Evolutionary conservation across 1,284 basidiomycete genomes (phyloP).

Genomic region (Moesziomyces sp.): DNA sequence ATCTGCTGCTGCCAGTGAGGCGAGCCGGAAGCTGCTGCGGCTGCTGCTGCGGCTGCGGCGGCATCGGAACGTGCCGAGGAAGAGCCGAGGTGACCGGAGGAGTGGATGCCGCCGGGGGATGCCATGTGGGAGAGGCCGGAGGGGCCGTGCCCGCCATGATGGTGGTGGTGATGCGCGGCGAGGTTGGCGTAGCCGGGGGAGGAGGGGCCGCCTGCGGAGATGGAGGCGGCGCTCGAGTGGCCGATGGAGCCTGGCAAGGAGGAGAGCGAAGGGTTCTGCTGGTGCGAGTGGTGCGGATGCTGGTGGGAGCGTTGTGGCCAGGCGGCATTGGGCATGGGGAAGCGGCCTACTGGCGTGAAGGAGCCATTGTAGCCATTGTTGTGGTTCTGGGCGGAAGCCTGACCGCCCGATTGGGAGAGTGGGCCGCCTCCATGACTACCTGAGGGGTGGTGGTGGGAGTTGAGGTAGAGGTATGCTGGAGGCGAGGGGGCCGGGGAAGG

Average conservation of each 20-base stretch:
- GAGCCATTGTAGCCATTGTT: slow-evolving; percentile 35
- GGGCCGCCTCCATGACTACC: slow-evolving; percentile 47
- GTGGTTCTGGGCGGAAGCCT: slow-evolving; percentile 24
- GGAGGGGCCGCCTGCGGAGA: slow-evolving; percentile 45
- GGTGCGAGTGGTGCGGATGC: slow-evolving; percentile 53
- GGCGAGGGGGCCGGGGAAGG: slow-evolving; percentile 63
- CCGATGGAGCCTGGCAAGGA: slow-evolving; percentile 57
- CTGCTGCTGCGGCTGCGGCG: slow-evolving; percentile 31
- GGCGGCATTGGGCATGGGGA: slow-evolving; percentile 39
- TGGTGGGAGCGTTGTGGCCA: slow-evolving; percentile 45
- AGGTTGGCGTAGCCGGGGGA: slow-evolving; percentile 55
- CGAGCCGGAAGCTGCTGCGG: slow-evolving; percentile 40
- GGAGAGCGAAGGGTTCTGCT: slow-evolving; percentile 61
- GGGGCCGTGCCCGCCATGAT: slow-evolving; percentile 49
- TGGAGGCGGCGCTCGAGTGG: slow-evolving; percentile 46
- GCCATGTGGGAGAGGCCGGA: slow-evolving; percentile 53
- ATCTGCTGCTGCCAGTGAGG: slow-evolving; percentile 66
- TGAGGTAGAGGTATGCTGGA: slow-evolving; percentile 60
- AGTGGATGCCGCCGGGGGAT: slow-evolving; percentile 50
- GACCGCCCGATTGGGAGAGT: slow-evolving; percentile 32
- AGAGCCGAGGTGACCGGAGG: slow-evolving; percentile 32
- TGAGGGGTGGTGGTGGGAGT: slow-evolving; percentile 51
- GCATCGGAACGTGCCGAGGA: slow-evolving; percentile 29
- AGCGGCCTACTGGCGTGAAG: slow-evolving; percentile 49
- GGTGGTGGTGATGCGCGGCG: slow-evolving; percentile 52